A percentile compares a stretch with the other conserved stretches of the same genome.
phyloP scores from a whole-genome alignment of 805 yeast species.

The Hanseniaspora jakobsenii region DNA sequence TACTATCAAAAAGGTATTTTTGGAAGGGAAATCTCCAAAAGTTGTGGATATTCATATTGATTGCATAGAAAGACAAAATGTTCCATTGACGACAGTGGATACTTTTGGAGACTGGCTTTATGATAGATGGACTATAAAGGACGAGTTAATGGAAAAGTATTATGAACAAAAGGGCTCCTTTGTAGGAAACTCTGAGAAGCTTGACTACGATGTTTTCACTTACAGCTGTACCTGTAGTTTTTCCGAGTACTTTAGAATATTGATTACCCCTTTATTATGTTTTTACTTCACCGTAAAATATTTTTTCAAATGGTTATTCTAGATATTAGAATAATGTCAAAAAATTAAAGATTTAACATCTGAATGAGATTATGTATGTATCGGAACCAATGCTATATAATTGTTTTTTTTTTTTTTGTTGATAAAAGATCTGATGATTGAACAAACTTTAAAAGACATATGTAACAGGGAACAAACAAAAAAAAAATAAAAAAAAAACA shows the following conservation, averaged over 20 bases:
- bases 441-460: too few relatives aligned
- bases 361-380: not conserved
- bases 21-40: slow-evolving; percentile 62
- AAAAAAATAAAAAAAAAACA: too few relatives aligned
- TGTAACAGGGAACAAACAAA: too few relatives aligned
- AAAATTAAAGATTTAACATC: not conserved
- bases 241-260: slow-evolving; percentile 18
- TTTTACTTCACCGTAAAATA: not conserved
- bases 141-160: slow-evolving; percentile 51
- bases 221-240: slow-evolving; percentile 20
- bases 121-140: slow-evolving; percentile 67
- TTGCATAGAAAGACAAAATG: slow-evolving; percentile 43
- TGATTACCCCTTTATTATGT: slow-evolving; percentile 18
- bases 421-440: too few relatives aligned
- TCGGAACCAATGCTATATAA: not conserved
- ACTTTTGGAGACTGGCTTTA: slow-evolving; percentile 69
- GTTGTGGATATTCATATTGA: slow-evolving; percentile 53
- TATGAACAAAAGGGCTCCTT: slow-evolving; percentile 43
- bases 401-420: too few relatives aligned
- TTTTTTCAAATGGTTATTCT: slow-evolving; percentile 3
- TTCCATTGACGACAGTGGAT: slow-evolving; percentile 46
- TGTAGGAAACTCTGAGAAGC: slow-evolving; percentile 15
- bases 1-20: slow-evolving; percentile 49
- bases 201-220: not conserved
- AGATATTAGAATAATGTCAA: too few relatives aligned